Base-by-base conservation (phyloP, 352 stramenopile genomes). In the Pythium sp. region DNA sequence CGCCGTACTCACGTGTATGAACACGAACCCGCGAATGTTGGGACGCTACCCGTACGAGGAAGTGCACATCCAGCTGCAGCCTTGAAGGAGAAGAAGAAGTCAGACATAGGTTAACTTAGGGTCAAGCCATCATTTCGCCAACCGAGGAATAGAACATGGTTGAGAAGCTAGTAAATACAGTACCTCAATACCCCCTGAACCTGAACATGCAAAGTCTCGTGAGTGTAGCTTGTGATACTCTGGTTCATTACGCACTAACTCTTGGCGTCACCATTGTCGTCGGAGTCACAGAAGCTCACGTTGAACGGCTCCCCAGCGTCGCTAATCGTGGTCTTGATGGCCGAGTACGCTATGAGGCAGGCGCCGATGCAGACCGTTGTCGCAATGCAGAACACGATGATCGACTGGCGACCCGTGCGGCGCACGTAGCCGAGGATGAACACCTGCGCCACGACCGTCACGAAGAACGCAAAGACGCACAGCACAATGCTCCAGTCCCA, bases 371-470 rank as follows among this genome's bases (percentile, higher is more conserved):
- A 56, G 22, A 86, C 77, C 12, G 76, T 76, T 20, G 70, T 69
- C 32, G 65, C 72, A 32, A 86, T 83, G 43, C 74, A 87, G 15
- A 87, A 68, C 24, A 87, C 70, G 32, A 89, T 79, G 70, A 81
- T 81, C n/a, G 77, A 83, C 55, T 84, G 75, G 32, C 78, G 74
- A 0, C 71, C 80, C 20, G 78, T 82, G 15, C 70, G 68, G 8
- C 79, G 79, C 51, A 90, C 77, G 68, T 78, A 87, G 18, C 79
- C 68, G 7, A 82, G 64, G 43, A 91, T 82, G 36, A 76, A 79
- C 18, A 86, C 51, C 54, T 89, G 79, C 32, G 79, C 72, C 20
- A 79, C 64, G 20, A 68, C 68, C 36, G 77, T 81, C 22, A 86
- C 77, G 34, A 82, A 64, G 34, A 89, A 83, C 15, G 73, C 68